phyloP scores from a whole-genome alignment of 176 grass and related monocot genomes.

The Pontederia crassipes region DNA sequence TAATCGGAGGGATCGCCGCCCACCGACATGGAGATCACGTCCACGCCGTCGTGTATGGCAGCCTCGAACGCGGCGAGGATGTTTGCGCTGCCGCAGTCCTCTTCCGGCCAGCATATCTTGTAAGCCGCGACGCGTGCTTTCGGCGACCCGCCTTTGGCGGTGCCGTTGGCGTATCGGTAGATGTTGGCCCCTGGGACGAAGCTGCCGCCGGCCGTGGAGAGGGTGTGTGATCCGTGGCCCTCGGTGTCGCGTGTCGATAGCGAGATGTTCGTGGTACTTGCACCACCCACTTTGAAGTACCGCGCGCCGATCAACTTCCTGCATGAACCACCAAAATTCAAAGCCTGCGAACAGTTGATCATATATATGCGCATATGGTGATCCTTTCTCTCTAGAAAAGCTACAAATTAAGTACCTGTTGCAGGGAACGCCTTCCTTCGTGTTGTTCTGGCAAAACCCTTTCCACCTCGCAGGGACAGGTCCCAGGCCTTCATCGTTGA shows the following conservation, averaged over 20 bases:
- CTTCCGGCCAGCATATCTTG: constrained; percentile 18
- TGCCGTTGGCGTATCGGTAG: constrained; percentile 8
- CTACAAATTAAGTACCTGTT: constrained; percentile 35
- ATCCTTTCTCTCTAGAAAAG: background rate
- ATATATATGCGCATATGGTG: background rate
- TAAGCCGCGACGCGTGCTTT: constrained; percentile 9
- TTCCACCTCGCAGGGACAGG: constrained; percentile 56
- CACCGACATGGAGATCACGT: constrained; percentile 66
- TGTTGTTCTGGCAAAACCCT: constrained; percentile 40
- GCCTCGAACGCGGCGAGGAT: constrained; percentile 61
- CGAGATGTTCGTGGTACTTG: background rate
- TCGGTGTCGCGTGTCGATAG: background rate
- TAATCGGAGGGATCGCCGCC: constrained; percentile 8
- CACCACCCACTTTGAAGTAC: constrained; percentile 1
- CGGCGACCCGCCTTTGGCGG: constrained; percentile 13
- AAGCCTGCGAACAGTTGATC: too few relatives aligned
- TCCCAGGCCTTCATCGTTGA: constrained; percentile 34
- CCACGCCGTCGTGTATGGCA: constrained; percentile 56
- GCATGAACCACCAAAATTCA: too few relatives aligned
- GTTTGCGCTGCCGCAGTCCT: constrained; percentile 39
- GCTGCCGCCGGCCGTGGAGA: constrained; percentile 9
- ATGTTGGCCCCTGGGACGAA: constrained; percentile 6
- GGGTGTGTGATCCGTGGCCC: constrained; percentile 15
- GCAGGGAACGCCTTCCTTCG: constrained; percentile 38
- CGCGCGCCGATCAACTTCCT: constrained; percentile 13